Conservation (phyloP, 768 basidiomycete species). For the Agaricus bisporus region DNA sequence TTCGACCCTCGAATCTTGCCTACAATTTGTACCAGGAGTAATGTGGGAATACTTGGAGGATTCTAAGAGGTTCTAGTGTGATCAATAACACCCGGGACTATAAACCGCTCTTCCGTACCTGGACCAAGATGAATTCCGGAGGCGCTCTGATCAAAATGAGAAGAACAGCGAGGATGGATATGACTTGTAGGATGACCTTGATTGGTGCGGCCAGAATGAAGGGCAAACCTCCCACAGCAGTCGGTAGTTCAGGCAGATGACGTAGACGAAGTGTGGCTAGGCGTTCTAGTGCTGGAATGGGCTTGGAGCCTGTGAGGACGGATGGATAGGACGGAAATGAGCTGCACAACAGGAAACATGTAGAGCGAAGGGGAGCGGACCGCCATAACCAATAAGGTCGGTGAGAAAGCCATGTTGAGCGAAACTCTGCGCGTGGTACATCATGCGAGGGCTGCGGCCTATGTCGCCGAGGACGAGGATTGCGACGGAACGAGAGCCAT, state of each 20-base stretch:
- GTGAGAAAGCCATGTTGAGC: slow-evolving; percentile 74
- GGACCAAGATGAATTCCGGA: slow-evolving; percentile 84
- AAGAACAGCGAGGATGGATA: slow-evolving; percentile 55
- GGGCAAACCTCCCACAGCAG: slow-evolving; percentile 45
- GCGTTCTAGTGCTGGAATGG: slow-evolving; percentile 65
- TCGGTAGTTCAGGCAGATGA: slow-evolving; percentile 63
- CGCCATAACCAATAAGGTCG: slow-evolving; percentile 79
- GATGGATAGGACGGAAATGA: background rate
- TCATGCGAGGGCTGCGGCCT: slow-evolving; percentile 94
- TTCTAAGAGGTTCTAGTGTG: slow-evolving; percentile 49
- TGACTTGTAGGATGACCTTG: slow-evolving; percentile 70
- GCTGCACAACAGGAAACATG: background rate
- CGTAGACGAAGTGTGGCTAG: slow-evolving; percentile 58
- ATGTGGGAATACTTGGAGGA: slow-evolving; percentile 92
- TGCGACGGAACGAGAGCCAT: slow-evolving; percentile 64
- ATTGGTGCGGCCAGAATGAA: slow-evolving; percentile 73
- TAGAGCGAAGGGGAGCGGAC: slow-evolving; percentile 32
- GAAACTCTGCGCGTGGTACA: slow-evolving; percentile 96
- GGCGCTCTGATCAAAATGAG: slow-evolving; percentile 54
- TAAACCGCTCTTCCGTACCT: slow-evolving; percentile 44
- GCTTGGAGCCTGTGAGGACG: slow-evolving; percentile 58
- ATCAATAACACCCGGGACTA: background rate
- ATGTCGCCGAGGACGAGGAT: slow-evolving; percentile 94
- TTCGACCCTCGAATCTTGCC: slow-evolving; percentile 65
- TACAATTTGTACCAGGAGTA: slow-evolving; percentile 78